Evolutionary conservation across 129 eudicot species (phyloP).

Genomic region (Cynara cardunculus): DNA sequence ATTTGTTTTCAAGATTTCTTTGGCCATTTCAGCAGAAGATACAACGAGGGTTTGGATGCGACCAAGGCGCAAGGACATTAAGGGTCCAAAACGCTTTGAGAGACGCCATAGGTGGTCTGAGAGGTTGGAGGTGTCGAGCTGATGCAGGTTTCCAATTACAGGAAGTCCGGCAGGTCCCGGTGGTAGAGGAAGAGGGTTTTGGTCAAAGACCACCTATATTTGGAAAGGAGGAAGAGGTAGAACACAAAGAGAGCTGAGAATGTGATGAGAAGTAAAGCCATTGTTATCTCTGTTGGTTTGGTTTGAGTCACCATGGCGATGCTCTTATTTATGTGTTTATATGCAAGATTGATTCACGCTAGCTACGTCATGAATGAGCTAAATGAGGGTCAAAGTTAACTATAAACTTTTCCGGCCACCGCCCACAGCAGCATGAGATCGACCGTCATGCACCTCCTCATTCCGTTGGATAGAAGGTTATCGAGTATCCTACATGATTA

Average conservation of each 20-base stretch:
- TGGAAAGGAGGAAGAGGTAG: not conserved
- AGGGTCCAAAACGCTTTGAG: not conserved
- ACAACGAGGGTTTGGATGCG: not conserved
- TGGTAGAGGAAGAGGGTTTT: not conserved
- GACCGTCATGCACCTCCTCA: not conserved
- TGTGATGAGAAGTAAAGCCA: not conserved
- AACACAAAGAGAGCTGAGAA: not conserved
- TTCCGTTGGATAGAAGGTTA: not conserved
- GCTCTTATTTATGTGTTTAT: not conserved
- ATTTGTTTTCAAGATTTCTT: not conserved
- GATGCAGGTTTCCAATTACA: not conserved
- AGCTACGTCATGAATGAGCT: slow-evolving; percentile 2
- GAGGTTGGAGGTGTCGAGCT: not conserved
- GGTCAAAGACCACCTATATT: not conserved
- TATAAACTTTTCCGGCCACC: not conserved
- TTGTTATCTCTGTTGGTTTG: not conserved
- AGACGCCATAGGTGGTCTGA: not conserved
- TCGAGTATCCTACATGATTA: too few relatives aligned
- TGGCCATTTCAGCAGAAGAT: not conserved
- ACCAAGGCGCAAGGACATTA: not conserved
- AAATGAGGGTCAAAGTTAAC: not conserved
- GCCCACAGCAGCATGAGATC: not conserved
- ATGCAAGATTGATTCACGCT: too few relatives aligned
- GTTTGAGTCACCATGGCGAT: not conserved
- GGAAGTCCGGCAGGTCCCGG: slow-evolving; percentile 21